Base-by-base conservation (phyloP, 1,139 yeast genomes). In the Suhomyces ambrosiae region DNA sequence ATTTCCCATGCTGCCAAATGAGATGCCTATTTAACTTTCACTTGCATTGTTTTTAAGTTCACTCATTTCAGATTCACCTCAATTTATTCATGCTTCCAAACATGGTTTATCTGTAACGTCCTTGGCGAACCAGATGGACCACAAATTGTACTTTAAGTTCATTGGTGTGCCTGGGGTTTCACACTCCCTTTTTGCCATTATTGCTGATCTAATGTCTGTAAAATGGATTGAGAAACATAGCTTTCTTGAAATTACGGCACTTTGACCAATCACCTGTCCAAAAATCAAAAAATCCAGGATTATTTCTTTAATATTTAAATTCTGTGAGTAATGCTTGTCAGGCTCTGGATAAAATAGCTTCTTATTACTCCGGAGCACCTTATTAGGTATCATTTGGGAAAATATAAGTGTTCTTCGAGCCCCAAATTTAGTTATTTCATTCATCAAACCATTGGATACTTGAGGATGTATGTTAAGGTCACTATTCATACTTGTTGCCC, bases 61-160 rank as follows among this genome's bases (percentile, higher is more conserved):
- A n/a, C n/a, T n/a, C n/a, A n/a, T n/a, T n/a, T n/a, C n/a, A n/a
- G n/a, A n/a, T n/a, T n/a, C n/a, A n/a, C n/a, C n/a, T n/a, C n/a
- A n/a, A n/a, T n/a, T n/a, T n/a, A n/a, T n/a, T n/a, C n/a, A 30
- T 10, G 13, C 7, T 11, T 26, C 46, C 32, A 53, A 53, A 41
- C 71, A 64, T 3, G 73, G 80, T 42, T 65, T 68, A 46, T 84
- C 92, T 5, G 87, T 70, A 1, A 79, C 76, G 54, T 86, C 95
- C 35, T 71, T 74, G 0, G 86, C 88, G 52, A 78, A 86, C 75
- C 80, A 73, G 3, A 83, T 61, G 8, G 67, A 59, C 94, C 95
- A 86, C 6, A 65, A 74, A 7, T 58, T 58, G 50, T 80, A 86
- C 47, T 71, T 77, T n/a, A 48, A 48, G 37, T 65, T 51, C 45